Base-by-base conservation (phyloP, 2,329 filamentous ascomycete genomes). In the Coniella lustricola region DNA sequence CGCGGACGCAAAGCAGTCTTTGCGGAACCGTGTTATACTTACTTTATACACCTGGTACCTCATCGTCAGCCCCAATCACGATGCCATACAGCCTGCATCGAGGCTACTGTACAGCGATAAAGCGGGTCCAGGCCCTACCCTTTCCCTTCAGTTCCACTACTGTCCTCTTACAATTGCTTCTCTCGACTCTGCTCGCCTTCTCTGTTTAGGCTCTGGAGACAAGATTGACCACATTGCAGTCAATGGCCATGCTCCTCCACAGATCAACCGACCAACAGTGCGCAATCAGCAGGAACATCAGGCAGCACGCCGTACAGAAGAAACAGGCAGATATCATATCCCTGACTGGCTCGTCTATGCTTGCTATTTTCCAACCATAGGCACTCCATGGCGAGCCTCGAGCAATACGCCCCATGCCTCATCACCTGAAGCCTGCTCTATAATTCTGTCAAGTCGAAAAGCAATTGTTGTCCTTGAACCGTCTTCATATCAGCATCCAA, bases 301-400 rank as follows among this genome's bases (percentile, higher is more conserved):
- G 10, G 5, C 25, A 5, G 10, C 25, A 29, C 25, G 25, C 25
- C 5, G 25, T 29, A 29, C 25, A 29, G 33, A 14, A 35, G 7
- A 35, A 35, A 5, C 16, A 16, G 33, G 36, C n/a, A n/a, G n/a
- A n/a, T n/a, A 29, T 10, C 10, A 10, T 29, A 29, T 29, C 10
- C 10, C 25, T 29, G 25, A 37, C 44, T 31, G 43, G 22, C 22
- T n/a, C n/a, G n/a, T n/a, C n/a, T n/a, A n/a, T n/a, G n/a, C 40
- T 50, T 46, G 47, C 43, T 33, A 35, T 52, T 17, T 44, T 38
- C 43, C 29, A 41, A 29, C 37, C 39, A 50, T 29, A 29, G 25
- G 25, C n/a, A n/a, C n/a, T n/a, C n/a, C n/a, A n/a, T n/a, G n/a
- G n/a, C n/a, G n/a, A n/a, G n/a, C n/a, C n/a, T n/a, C n/a, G n/a